These are phyloP conservation scores for Neonectria sp. DNA, from an alignment of 2,329 filamentous ascomycete species.

Conservation along the genomic window DNA sequence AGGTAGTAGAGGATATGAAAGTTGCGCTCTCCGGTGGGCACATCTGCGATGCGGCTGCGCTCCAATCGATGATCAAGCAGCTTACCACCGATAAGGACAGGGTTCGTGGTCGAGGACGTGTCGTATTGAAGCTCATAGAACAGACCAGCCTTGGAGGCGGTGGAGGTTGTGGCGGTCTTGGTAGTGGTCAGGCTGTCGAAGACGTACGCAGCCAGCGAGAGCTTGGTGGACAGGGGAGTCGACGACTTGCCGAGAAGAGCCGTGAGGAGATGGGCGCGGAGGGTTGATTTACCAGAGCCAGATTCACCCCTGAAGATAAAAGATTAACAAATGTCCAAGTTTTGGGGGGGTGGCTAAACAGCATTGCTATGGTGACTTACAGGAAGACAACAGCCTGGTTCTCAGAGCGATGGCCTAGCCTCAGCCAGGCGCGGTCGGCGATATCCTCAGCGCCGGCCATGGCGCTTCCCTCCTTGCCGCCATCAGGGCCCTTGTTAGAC, in stretches of 20 bases:
- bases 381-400: constrained; percentile 95
- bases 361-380: constrained; percentile 68
- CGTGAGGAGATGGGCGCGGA: constrained; percentile 90
- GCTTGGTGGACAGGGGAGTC: constrained; percentile 92
- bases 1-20: constrained; percentile 98
- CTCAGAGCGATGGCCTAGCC: constrained; percentile 89
- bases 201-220: constrained; percentile 93
- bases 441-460: constrained; percentile 95
- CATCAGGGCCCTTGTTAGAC: constrained; percentile 90
- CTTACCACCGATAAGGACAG: constrained; percentile 93
- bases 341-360: neutral
- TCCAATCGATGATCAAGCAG: constrained; percentile 94
- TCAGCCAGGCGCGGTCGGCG: constrained; percentile 86
- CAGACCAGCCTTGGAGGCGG: constrained; percentile 94
- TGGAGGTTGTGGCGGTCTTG: constrained; percentile 95
- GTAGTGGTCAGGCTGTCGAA: constrained; percentile 98
- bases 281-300: constrained; percentile 94
- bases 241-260: constrained; percentile 90
- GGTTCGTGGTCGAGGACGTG: constrained; percentile 85
- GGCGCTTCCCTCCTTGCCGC: constrained; percentile 90
- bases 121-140: constrained; percentile 99
- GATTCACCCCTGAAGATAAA: constrained; percentile 83
- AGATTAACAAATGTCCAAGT: constrained; percentile 44
- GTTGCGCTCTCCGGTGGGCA: constrained; percentile 95
- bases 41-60: constrained; percentile 89